phyloP scores from a whole-genome alignment of 768 basidiomycete genomes.

The Tremella mesenterica region DNA sequence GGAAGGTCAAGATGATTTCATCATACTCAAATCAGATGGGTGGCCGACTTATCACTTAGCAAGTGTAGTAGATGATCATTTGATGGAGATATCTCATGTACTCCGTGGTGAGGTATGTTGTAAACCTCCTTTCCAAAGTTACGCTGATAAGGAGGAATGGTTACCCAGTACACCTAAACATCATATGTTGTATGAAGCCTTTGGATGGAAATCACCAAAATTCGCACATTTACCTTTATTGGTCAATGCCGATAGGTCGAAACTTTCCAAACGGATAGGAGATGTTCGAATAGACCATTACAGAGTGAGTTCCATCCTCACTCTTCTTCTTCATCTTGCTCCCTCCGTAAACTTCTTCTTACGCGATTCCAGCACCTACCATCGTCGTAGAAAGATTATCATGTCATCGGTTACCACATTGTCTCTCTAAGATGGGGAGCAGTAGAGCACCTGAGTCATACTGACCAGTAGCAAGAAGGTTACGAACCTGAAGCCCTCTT shows the following conservation, averaged over 20 bases:
- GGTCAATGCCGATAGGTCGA: conserved; percentile 78
- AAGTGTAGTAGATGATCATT: conserved; percentile 87
- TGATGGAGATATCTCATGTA: conserved; percentile 94
- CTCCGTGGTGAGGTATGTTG: conserved; percentile 71
- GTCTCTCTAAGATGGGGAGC: too few species aligned
- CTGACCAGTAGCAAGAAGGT: conserved; percentile 48
- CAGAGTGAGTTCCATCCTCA: conserved; percentile 63
- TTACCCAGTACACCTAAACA: conserved; percentile 85
- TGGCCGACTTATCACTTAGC: conserved; percentile 97
- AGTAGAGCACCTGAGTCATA: too few species aligned
- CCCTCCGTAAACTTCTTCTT: too few species aligned
- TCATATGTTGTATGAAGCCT: conserved; percentile 72
- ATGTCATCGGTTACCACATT: too few species aligned
- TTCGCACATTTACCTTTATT: conserved; percentile 90
- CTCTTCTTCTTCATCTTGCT: neutral
- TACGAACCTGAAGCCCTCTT: conserved; percentile 84
- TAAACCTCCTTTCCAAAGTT: neutral
- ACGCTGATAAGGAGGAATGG: conserved; percentile 65
- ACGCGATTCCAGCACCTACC: neutral
- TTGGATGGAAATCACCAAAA: conserved; percentile 61
- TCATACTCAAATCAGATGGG: conserved; percentile 81
- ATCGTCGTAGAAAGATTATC: too few species aligned
- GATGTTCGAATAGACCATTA: conserved; percentile 81
- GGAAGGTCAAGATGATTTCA: conserved; percentile 64
- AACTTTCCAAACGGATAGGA: conserved; percentile 90